phyloP scores from a whole-genome alignment of 31 red algal genomes.

The Asparagopsis taxiformis region DNA sequence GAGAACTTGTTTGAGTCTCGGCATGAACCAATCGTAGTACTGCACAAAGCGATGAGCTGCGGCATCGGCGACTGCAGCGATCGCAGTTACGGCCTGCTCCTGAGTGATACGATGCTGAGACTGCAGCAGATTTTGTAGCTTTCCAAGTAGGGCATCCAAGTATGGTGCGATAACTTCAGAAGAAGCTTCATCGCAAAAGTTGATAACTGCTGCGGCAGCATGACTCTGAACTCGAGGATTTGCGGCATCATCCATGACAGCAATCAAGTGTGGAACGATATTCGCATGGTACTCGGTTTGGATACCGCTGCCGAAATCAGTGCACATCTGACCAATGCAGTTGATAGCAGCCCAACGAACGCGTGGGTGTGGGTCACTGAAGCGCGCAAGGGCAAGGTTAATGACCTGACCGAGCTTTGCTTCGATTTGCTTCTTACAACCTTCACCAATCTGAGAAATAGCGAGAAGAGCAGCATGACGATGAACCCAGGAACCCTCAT shows the following conservation, averaged over 20 bases:
- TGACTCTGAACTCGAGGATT: constrained; percentile 97
- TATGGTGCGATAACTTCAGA: constrained; percentile 85
- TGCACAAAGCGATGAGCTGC: constrained; percentile 82
- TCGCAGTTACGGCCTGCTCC: constrained; percentile 97
- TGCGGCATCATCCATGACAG: constrained; percentile 89
- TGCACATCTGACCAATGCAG: constrained; percentile 99
- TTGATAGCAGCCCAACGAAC: constrained; percentile 99
- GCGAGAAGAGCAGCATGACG: constrained; percentile 95
- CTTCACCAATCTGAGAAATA: constrained; percentile 98
- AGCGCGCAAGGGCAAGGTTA: constrained; percentile 63
- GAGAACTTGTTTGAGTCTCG: constrained; percentile 89
- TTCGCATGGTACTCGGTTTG: constrained; percentile 79
- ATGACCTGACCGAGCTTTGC: constrained; percentile 84
- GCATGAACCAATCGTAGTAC: constrained; percentile 99
- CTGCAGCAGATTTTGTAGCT: constrained; percentile 81
- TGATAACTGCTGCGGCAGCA: constrained; percentile 97
- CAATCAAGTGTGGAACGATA: constrained; percentile 78
- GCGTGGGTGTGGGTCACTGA: constrained; percentile 91
- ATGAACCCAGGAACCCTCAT: constrained; percentile 74
- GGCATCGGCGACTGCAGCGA: constrained; percentile 96
- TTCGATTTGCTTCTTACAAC: constrained; percentile 95
- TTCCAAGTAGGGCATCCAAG: constrained; percentile 81
- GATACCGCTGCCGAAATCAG: constrained; percentile 94
- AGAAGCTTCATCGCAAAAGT: constrained; percentile 99
- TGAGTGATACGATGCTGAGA: constrained; percentile 81